Evolutionary conservation across 73 alveolate species (phyloP), one percentile per base, ranked within the genome.

Genomic region (Blepharisma japonicum): DNA sequence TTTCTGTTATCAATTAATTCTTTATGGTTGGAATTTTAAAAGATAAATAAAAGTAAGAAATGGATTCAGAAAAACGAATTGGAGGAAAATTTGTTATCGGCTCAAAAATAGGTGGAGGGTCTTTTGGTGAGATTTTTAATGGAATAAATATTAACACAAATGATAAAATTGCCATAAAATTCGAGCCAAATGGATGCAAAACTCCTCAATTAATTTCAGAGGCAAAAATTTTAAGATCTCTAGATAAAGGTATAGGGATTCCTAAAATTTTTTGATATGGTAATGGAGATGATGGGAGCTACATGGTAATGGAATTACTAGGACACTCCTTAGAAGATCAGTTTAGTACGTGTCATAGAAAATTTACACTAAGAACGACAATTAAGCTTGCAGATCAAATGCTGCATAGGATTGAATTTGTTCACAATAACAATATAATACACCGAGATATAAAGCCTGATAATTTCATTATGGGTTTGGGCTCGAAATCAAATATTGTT

Each of bases 361-460:
- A 71, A 71, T 89, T 91, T 77, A 77, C 96, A 9, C 82, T 94
- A 68, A 88, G 90, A 78, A 87, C 97, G 49, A 89, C 89, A 38
- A 78, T 93, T 55, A 81, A 82, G 55, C 83, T 94, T 51, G 95
- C 93, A 45, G 80, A 82, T 39, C 93, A 94, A 92, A 92, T 92
- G 90, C 77, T 94, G 48, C 92, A 91, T 56, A 78, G 93, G 68
- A 84, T 90, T 46, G 95, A 90, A 79, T 88, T 87, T 77, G 55
- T 90, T 5, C 98, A 92, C 76, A 87, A 88, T 70, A 92, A 82
- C 77, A 87, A 93, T 68, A 92, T 86, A 78, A 84, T 92, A 42
- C 99, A 95, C 83, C 71, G 99, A 67, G 99, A 95, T 82, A 92
- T 95, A 2, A 95, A 95, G 71, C 98, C 99, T 21, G 99, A 95